phyloP scores from a whole-genome alignment of 805 yeast species.

The Lachancea fermentati region DNA sequence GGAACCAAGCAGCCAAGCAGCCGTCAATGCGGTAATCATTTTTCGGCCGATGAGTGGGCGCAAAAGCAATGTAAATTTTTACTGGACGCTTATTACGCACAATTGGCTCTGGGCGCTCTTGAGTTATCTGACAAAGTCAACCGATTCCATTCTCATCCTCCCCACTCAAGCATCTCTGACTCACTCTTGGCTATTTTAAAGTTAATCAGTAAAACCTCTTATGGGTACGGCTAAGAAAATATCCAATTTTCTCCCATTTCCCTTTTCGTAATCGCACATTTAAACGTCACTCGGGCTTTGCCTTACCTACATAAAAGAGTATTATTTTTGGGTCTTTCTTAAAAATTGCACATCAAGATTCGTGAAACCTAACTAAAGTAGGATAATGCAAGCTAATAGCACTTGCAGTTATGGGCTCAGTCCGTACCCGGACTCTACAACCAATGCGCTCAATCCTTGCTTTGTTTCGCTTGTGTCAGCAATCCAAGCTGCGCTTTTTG shows the following conservation, averaged over 20 bases:
- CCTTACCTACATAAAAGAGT: not conserved
- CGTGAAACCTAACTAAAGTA: not conserved
- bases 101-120: too few relatives aligned
- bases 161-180: too few relatives aligned
- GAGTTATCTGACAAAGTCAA: too few relatives aligned
- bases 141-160: too few relatives aligned
- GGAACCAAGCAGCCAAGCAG: too few relatives aligned
- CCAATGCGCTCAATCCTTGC: conserved; percentile 34
- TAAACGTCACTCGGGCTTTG: not conserved
- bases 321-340: not conserved
- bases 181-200: too few relatives aligned
- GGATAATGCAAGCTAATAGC: not conserved
- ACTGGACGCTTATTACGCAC: too few relatives aligned
- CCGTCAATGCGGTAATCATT: too few relatives aligned
- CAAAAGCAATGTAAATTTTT: too few relatives aligned
- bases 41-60: too few relatives aligned
- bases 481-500: conserved; percentile 14
- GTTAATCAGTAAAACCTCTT: not conserved
- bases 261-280: not conserved
- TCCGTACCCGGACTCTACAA: conserved; percentile 32
- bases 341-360: not conserved
- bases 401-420: conserved; percentile 4
- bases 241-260: too few relatives aligned
- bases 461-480: conserved; percentile 22
- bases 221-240: not conserved